Base-by-base conservation (phyloP, 768 basidiomycete genomes). In the Amanita phalloides region DNA sequence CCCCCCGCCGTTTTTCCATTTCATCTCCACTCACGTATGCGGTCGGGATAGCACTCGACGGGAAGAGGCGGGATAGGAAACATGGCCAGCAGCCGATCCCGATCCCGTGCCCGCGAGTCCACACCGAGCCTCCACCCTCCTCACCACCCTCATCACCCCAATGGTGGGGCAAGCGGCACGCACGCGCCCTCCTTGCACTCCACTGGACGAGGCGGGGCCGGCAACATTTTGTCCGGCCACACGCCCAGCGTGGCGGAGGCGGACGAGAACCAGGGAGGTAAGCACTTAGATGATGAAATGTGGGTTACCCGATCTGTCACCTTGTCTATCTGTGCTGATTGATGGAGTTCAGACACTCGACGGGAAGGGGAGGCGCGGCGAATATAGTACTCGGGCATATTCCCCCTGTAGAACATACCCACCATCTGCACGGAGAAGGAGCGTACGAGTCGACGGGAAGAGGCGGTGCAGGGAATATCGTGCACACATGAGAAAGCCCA, bases 31-130 rank as follows among this genome's bases (percentile, higher is more conserved):
- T 38, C 21, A 10, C 23, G 5, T 35, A 17, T 21, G 28, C 4
- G 56, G 25, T 49, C 8, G 20, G 11, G 4, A 3, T 6, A 75
- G 74, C 68, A 78, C 64, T 84, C 82, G 14, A 71, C 72, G 21
- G 85, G 85, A 4, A 76, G 84, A 21, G 84, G 85, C 36, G 84
- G 84, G 8, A 47, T 62, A 3, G 84, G 85, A 8, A 86, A 86
- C 58, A 80, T 86, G 60, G 66, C 39, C 30, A 28, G 26, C 14
- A 65, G 71, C 7, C 75, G 76, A 41, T 81, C 80, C 14, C 76
- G 73, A 26, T 82, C 81, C 26, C 75, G 76, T 17, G 76, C 67
- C 4, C 61, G 65, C 8, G 49, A 56, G 45, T 23, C 49, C 46
- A 38, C 45, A 4, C 43, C 57, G 7, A 39, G 55, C 44, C 43